Percentiles rank a stretch among this genome's conserved stretches.
Evolutionary conservation across 2,329 filamentous ascomycete genomes (phyloP).

Genomic region (Colletotrichum lindemuthianum): DNA sequence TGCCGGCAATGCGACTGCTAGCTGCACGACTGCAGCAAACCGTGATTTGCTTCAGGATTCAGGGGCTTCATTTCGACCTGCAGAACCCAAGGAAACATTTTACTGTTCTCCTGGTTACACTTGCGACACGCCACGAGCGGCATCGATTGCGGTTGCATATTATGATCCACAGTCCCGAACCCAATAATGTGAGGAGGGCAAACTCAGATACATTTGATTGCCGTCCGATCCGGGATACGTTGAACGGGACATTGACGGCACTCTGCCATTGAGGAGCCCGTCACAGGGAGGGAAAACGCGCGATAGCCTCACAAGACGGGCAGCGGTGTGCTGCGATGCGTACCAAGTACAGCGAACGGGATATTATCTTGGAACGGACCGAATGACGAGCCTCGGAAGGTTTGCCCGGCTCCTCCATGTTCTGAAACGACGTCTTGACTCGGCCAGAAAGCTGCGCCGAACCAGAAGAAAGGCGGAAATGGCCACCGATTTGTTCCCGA

Average conservation of each 20-base stretch:
- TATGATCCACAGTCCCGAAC: conserved; percentile 11
- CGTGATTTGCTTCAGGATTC: background rate
- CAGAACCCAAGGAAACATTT: background rate
- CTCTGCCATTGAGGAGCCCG: background rate
- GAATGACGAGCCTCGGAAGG: background rate
- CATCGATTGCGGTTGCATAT: too few relatives aligned
- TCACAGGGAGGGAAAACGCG: background rate
- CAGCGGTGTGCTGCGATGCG: background rate
- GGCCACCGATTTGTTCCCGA: conserved; percentile 29
- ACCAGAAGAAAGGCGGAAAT: conserved; percentile 13
- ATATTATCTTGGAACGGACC: conserved; percentile 11
- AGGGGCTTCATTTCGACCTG: conserved; percentile 22
- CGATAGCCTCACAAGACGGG: background rate
- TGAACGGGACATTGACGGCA: background rate
- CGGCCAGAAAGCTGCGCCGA: background rate
- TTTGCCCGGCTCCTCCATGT: conserved; percentile 1
- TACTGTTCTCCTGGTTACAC: too few relatives aligned
- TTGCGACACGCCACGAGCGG: too few relatives aligned
- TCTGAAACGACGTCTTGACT: conserved; percentile 34
- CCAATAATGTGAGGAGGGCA: background rate
- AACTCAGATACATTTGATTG: conserved; percentile 1
- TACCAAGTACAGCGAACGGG: background rate
- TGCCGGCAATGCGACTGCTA: background rate
- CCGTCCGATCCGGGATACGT: too few relatives aligned
- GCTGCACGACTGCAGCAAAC: background rate